Evolutionary conservation across 1,139 yeast genomes (phyloP).

Genomic region (Debaryomyces sp.): DNA sequence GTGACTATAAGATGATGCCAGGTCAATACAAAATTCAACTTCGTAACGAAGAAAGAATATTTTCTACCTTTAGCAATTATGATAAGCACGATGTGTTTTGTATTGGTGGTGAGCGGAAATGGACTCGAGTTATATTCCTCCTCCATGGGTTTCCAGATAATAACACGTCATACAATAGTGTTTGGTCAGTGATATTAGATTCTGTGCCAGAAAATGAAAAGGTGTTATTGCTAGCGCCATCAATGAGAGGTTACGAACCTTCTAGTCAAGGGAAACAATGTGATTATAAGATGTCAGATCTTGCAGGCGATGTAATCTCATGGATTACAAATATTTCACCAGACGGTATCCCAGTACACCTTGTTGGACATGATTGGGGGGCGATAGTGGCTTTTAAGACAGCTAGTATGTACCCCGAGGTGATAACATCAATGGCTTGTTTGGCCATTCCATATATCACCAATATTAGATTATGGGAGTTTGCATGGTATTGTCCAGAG

Average conservation of each 20-base stretch:
- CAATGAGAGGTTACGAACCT: conserved; percentile 45
- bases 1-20: background rate
- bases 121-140: conserved; percentile 32
- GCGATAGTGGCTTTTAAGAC: conserved; percentile 41
- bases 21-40: conserved; percentile 17
- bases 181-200: conserved; percentile 26
- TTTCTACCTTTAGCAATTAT: conserved; percentile 30
- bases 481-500: conserved; percentile 33
- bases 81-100: conserved; percentile 20
- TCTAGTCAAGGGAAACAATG: conserved; percentile 32
- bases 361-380: conserved; percentile 54
- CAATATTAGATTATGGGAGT: conserved; percentile 30
- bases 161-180: conserved; percentile 30
- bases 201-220: conserved; percentile 20
- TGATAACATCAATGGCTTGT: conserved; percentile 37
- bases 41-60: conserved; percentile 24
- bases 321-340: conserved; percentile 32
- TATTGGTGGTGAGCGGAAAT: conserved; percentile 17
- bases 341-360: conserved; percentile 33
- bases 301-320: conserved; percentile 39
- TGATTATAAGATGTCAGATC: conserved; percentile 31
- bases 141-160: conserved; percentile 51
- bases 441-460: conserved; percentile 45
- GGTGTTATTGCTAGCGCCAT: conserved; percentile 38
- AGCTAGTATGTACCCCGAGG: conserved; percentile 39